These are phyloP conservation scores for Clonostachys rosea DNA, from an alignment of 2,329 filamentous ascomycete genomes.

Conservation along the genomic window DNA sequence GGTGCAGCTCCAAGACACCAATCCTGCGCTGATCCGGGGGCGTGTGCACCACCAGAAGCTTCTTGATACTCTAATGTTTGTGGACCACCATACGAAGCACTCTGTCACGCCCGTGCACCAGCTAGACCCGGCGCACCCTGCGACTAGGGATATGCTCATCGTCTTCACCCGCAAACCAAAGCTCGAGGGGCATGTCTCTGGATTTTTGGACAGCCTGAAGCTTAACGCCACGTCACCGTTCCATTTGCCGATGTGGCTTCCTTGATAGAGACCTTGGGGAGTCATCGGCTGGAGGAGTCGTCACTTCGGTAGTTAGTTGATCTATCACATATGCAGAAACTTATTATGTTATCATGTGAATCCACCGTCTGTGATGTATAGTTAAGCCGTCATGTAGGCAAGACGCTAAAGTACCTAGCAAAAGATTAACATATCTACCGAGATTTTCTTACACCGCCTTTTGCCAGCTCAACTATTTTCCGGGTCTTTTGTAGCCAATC, in stretches of 20 bases:
- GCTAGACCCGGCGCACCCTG: constrained; percentile 7
- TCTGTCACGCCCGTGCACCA: constrained; percentile 13
- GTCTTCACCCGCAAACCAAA: constrained; percentile 15
- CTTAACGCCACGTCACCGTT: constrained; percentile 10
- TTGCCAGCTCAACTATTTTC: no score
- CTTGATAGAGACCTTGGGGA: background rate
- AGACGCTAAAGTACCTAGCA: no score
- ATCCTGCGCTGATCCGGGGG: constrained; percentile 9
- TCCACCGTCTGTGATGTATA: no score
- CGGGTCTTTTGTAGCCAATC: no score
- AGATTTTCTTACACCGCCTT: no score
- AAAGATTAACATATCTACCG: no score
- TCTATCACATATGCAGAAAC: no score
- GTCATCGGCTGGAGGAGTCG: background rate
- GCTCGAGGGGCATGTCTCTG: constrained; percentile 11
- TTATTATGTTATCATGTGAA: no score
- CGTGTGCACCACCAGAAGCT: constrained; percentile 14
- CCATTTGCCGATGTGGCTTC: constrained; percentile 12
- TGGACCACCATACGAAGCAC: constrained; percentile 18
- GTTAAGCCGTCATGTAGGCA: no score
- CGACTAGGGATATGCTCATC: constrained; percentile 17
- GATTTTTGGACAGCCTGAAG: constrained; percentile 11
- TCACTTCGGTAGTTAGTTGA: no score
- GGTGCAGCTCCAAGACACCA: constrained; percentile 10
- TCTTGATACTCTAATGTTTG: constrained; percentile 15